A percentile compares a stretch with the other conserved stretches of the same genome.
phyloP scores from a whole-genome alignment of 1,284 basidiomycete species.

The Tilletia horrida region DNA sequence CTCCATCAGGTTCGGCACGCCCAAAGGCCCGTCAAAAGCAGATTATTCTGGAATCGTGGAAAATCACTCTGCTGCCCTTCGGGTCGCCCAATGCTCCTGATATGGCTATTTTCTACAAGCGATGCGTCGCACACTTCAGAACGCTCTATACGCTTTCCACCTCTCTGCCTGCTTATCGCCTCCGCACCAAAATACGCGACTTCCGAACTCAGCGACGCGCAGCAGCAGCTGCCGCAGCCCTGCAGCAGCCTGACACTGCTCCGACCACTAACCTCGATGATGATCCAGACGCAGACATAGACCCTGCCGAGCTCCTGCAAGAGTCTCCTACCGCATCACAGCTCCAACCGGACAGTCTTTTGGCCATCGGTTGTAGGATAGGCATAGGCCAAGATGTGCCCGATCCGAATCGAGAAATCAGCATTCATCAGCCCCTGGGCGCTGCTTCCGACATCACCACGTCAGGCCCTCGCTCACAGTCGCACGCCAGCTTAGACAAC shows the following conservation, averaged over 20 bases:
- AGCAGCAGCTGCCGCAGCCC: too few species aligned
- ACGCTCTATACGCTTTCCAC: constrained; percentile 46
- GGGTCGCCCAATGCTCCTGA: constrained; percentile 31
- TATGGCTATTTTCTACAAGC: constrained; percentile 54
- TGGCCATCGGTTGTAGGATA: constrained; percentile 2
- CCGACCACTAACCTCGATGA: background rate
- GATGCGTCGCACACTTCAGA: constrained; percentile 53
- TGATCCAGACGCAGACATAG: constrained; percentile 2
- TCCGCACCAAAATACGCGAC: constrained; percentile 35
- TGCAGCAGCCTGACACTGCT: background rate
- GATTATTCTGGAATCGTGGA: constrained; percentile 40
- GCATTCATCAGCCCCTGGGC: background rate
- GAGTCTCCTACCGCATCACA: background rate
- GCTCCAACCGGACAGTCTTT: background rate
- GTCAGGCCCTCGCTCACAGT: too few species aligned
- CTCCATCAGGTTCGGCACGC: background rate
- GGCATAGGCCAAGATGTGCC: background rate
- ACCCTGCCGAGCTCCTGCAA: constrained; percentile 20
- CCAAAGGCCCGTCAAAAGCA: constrained; percentile 14
- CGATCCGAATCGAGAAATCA: background rate
- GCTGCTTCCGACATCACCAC: too few species aligned
- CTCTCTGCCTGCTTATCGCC: constrained; percentile 40
- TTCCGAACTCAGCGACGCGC: constrained; percentile 17
- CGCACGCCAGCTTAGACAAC: constrained; percentile 15
- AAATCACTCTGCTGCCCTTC: constrained; percentile 26